These are phyloP conservation scores for Gossypium schwendimanii DNA, from an alignment of 441 rosid species.

Conservation along the genomic window DNA sequence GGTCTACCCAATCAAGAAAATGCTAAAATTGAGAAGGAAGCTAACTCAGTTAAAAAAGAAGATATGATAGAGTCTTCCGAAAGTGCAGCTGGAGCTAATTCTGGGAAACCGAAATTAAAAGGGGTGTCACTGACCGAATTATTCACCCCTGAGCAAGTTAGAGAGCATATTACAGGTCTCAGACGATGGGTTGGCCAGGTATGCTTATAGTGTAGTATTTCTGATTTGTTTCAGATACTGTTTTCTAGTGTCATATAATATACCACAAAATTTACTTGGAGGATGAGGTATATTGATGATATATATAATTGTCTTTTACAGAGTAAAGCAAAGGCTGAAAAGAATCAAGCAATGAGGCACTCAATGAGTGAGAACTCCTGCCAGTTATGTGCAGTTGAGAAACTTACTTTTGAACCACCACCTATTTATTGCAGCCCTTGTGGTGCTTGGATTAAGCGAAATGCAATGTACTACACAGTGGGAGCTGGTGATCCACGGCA, in stretches of 20 bases:
- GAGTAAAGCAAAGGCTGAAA: conserved; percentile 98
- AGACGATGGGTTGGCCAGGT: conserved; percentile 99
- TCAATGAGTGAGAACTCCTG: conserved; percentile 98
- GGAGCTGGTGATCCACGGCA: conserved; percentile 96
- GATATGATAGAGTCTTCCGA: conserved; percentile 43
- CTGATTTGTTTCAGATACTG: neutral
- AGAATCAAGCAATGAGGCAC: conserved; percentile 97
- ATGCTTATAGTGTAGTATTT: neutral
- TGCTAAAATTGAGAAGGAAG: conserved; percentile 49
- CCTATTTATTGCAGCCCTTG: conserved; percentile 95
- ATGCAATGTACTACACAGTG: conserved; percentile 91
- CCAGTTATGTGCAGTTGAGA: conserved; percentile 98
- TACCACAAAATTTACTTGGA: neutral
- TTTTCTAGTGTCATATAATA: neutral
- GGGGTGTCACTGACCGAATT: conserved; percentile 95
- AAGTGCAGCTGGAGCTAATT: conserved; percentile 49
- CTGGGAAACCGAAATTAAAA: conserved; percentile 93
- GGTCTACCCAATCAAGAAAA: conserved; percentile 42
- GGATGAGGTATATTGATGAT: neutral
- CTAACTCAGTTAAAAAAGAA: conserved; percentile 54
- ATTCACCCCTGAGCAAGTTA: conserved; percentile 97
- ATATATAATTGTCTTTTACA: conserved; percentile 22
- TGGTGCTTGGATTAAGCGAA: conserved; percentile 94
- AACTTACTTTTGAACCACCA: conserved; percentile 98
- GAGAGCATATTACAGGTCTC: conserved; percentile 83